A percentile compares a stretch with the other conserved stretches of the same genome.
phyloP scores from a whole-genome alignment of 2,329 filamentous ascomycete species.

The Neopestalotiopsis sp. region DNA sequence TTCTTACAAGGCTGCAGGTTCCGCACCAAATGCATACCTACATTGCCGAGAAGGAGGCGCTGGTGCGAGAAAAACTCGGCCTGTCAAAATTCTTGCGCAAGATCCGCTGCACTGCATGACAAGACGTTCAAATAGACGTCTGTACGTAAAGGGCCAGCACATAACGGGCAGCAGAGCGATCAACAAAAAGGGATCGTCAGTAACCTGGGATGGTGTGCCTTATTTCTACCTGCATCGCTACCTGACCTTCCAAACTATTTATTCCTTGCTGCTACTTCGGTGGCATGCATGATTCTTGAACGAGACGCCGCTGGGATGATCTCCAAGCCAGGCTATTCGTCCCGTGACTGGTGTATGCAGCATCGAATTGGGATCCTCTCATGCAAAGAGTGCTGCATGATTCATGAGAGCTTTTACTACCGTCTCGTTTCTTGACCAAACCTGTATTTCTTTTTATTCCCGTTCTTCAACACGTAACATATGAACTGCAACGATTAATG shows the following conservation, averaged over 20 bases:
- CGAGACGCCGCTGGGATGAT: neutral
- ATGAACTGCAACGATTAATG: no score
- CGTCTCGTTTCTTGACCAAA: neutral
- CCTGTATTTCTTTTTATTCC: no score
- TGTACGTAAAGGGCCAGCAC: neutral
- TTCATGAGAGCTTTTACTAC: neutral
- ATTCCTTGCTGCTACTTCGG: neutral
- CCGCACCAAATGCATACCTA: no score
- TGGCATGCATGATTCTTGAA: neutral
- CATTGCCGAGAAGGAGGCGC: no score
- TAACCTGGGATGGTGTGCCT: neutral
- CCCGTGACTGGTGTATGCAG: neutral
- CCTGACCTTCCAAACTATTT: neutral
- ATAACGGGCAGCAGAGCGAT: neutral
- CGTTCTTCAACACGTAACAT: neutral
- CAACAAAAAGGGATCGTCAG: neutral
- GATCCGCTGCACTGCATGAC: no score
- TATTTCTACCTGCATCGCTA: slow-evolving; percentile 1
- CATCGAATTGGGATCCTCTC: neutral
- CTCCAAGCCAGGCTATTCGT: neutral
- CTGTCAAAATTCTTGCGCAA: no score
- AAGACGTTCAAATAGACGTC: neutral
- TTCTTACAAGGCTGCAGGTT: no score
- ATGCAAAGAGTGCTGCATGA: neutral
- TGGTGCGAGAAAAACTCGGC: no score